These are phyloP conservation scores for Penicillium decumbens DNA, from an alignment of 2,329 filamentous ascomycete species.

Conservation along the genomic window DNA sequence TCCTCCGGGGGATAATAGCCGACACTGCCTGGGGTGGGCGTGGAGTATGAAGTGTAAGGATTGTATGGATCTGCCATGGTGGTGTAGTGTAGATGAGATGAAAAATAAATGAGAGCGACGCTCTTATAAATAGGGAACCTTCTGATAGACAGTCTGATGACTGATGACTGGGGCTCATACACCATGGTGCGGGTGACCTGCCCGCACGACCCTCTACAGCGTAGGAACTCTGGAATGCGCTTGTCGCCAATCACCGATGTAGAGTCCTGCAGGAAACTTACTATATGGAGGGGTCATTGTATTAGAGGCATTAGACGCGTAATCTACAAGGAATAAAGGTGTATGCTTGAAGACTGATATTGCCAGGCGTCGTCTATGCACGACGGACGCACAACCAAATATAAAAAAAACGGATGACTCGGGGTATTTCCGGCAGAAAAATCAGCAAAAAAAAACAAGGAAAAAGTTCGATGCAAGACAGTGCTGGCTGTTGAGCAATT, in stretches of 20 bases:
- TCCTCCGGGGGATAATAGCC: slow-evolving; percentile 26
- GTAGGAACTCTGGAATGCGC: slow-evolving; percentile 11
- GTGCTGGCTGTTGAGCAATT: slow-evolving; percentile 11
- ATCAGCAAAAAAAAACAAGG: slow-evolving; percentile 13
- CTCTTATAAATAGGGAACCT: neutral
- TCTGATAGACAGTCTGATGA: slow-evolving; percentile 14
- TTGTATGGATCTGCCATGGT: slow-evolving; percentile 53
- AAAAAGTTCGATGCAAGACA: slow-evolving; percentile 12
- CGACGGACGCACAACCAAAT: slow-evolving; percentile 9
- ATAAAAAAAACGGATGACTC: slow-evolving; percentile 20
- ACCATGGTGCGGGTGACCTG: slow-evolving; percentile 26
- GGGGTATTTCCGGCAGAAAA: slow-evolving; percentile 30
- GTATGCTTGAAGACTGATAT: slow-evolving; percentile 10
- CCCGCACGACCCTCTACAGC: slow-evolving; percentile 21
- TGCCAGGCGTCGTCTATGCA: slow-evolving; percentile 14
- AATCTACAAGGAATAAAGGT: neutral
- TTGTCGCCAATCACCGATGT: slow-evolving; percentile 14
- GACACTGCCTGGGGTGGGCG: slow-evolving; percentile 23
- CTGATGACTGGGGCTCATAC: slow-evolving; percentile 5
- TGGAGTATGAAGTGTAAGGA: slow-evolving; percentile 30
- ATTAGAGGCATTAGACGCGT: neutral
- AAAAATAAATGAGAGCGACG: neutral
- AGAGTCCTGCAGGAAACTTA: neutral
- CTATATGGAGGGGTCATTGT: neutral
- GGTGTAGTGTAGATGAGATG: slow-evolving; percentile 2